These are phyloP conservation scores for Epichloe bromicola DNA, from an alignment of 2,329 filamentous ascomycete species.

Conservation along the genomic window DNA sequence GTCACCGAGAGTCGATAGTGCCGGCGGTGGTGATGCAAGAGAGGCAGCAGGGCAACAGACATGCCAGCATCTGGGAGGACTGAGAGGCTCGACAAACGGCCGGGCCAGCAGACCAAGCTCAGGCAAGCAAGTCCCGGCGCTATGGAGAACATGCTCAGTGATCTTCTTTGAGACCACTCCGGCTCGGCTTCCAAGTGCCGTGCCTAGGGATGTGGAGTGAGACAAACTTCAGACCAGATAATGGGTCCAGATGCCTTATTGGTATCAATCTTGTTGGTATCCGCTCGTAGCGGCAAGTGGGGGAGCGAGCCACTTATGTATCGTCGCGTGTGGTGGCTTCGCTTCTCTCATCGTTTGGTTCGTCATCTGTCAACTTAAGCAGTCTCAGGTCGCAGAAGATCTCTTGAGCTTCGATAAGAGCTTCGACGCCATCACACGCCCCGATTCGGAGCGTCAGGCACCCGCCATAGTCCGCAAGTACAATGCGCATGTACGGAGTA, in stretches of 20 bases:
- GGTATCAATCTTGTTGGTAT: background rate
- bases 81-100: background rate
- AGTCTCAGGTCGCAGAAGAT: background rate
- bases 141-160: background rate
- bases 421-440: background rate
- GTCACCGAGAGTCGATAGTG: background rate
- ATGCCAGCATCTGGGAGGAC: too few relatives aligned
- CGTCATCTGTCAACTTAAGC: background rate
- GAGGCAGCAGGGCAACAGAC: background rate
- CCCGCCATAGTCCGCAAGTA: background rate
- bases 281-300: background rate
- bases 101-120: background rate
- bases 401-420: background rate
- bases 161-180: background rate
- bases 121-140: background rate
- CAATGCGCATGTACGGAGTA: too few relatives aligned
- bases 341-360: background rate
- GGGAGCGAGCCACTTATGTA: background rate
- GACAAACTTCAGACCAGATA: background rate
- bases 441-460: background rate
- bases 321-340: background rate
- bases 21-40: background rate
- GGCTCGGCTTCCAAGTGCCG: constrained; percentile 3
- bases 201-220: background rate
- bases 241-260: background rate